These are phyloP conservation scores for Cetradonia linearis DNA, from an alignment of 495 filamentous ascomycete species.

Conservation along the genomic window DNA sequence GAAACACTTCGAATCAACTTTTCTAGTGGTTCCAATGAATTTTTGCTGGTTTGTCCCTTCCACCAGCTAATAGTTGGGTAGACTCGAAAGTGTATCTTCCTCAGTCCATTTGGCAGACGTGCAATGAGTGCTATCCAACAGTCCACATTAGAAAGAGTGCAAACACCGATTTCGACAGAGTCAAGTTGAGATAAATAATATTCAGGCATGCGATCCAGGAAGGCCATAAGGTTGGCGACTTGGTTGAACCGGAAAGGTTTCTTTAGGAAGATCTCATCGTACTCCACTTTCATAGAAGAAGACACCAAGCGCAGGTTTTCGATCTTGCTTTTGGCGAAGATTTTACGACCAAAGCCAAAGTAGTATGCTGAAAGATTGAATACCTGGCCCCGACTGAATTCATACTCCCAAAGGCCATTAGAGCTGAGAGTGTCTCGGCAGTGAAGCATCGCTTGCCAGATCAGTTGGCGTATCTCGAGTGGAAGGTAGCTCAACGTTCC, in stretches of 20 bases:
- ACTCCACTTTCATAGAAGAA: slow-evolving; percentile 1
- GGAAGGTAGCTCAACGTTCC: slow-evolving; percentile 11
- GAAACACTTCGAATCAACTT: background rate
- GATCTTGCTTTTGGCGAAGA: background rate
- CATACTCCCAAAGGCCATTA: slow-evolving; percentile 14
- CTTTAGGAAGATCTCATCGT: slow-evolving; percentile 7
- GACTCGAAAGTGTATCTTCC: background rate
- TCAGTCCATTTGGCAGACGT: slow-evolving; percentile 3
- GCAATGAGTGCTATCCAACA: background rate
- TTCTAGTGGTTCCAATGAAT: background rate
- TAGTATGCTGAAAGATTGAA: slow-evolving; percentile 2
- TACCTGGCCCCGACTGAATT: background rate
- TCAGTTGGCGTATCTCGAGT: background rate
- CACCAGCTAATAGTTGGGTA: background rate
- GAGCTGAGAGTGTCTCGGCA: slow-evolving; percentile 7
- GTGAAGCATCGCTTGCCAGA: slow-evolving; percentile 5
- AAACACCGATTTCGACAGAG: slow-evolving; percentile 11
- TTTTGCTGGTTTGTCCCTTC: background rate
- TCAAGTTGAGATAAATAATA: slow-evolving; percentile 1
- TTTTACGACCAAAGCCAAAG: slow-evolving; percentile 9
- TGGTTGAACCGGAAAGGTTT: slow-evolving; percentile 9
- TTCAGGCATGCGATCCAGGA: slow-evolving; percentile 1
- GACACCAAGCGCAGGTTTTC: slow-evolving; percentile 8
- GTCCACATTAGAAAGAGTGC: background rate
- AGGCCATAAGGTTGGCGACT: background rate